Conservation (phyloP, 257 asterid species). For the Handroanthus guayacan region DNA sequence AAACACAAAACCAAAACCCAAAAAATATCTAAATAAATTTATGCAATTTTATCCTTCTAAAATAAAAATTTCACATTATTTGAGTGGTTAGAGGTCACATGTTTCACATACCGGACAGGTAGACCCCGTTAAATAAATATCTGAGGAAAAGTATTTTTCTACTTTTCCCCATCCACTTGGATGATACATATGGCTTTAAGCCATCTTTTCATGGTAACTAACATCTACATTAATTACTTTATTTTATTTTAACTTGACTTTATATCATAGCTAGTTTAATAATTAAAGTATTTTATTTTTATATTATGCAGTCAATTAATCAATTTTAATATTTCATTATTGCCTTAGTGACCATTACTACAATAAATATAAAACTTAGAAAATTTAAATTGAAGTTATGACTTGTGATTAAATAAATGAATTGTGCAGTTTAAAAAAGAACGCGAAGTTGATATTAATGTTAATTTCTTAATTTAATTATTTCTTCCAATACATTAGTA, state of each 20-base stretch:
- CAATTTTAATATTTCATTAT: too few species aligned
- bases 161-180: neutral
- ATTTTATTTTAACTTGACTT: neutral
- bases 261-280: neutral
- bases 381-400: too few species aligned
- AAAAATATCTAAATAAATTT: neutral
- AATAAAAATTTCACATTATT: neutral
- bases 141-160: neutral
- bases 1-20: neutral
- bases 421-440: too few species aligned
- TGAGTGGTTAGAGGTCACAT: neutral
- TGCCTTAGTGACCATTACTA: neutral
- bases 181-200: neutral
- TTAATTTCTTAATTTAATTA: too few species aligned
- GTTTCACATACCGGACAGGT: neutral
- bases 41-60: neutral
- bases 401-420: too few species aligned
- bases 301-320: neutral
- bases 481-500: too few species aligned
- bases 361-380: too few species aligned
- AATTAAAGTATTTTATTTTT: neutral
- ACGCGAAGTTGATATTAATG: too few species aligned
- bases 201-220: neutral
- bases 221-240: neutral
- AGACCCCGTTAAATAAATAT: slow-evolving; percentile 4